These are phyloP conservation scores for Chaetomium cochliodes DNA, from an alignment of 495 filamentous ascomycete species.

Conservation along the genomic window DNA sequence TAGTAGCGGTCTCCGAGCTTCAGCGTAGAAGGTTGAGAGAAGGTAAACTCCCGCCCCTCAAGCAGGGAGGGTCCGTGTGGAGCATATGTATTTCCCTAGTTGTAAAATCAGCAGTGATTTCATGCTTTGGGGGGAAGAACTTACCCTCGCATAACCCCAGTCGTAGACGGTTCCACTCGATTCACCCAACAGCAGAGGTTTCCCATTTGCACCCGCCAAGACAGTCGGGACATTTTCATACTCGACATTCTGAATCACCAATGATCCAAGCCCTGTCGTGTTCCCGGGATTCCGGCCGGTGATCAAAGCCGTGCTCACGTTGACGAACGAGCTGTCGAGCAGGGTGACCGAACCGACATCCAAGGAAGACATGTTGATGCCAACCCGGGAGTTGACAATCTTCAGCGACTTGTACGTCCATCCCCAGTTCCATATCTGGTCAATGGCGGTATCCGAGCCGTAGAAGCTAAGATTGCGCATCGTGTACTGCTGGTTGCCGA, in stretches of 20 bases:
- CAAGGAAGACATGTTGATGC: conserved; percentile 71
- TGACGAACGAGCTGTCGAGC: conserved; percentile 71
- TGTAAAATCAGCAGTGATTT: conserved; percentile 6
- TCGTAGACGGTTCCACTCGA: conserved; percentile 27
- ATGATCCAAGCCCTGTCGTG: conserved; percentile 61
- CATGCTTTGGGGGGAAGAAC: conserved; percentile 30
- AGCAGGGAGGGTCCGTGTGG: conserved; percentile 27
- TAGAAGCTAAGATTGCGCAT: conserved; percentile 85
- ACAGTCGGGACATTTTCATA: conserved; percentile 55
- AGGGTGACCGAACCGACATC: conserved; percentile 74
- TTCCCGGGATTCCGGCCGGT: conserved; percentile 58
- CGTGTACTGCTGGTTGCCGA: conserved; percentile 87
- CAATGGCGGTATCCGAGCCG: conserved; percentile 76
- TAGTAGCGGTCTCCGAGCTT: conserved; percentile 53
- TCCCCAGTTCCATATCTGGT: conserved; percentile 87
- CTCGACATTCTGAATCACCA: conserved; percentile 76
- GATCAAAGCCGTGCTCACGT: conserved; percentile 61
- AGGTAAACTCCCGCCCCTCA: conserved; percentile 22
- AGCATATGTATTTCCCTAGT: conserved; percentile 31
- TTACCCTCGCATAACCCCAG: conserved; percentile 35
- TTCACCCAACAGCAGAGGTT: conserved; percentile 46
- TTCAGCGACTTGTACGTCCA: conserved; percentile 78
- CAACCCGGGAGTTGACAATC: conserved; percentile 72
- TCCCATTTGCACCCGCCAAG: conserved; percentile 51
- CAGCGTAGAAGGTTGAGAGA: conserved; percentile 31